Evolutionary conservation across 768 basidiomycete species (phyloP).

Genomic region (Lentinula sp.): DNA sequence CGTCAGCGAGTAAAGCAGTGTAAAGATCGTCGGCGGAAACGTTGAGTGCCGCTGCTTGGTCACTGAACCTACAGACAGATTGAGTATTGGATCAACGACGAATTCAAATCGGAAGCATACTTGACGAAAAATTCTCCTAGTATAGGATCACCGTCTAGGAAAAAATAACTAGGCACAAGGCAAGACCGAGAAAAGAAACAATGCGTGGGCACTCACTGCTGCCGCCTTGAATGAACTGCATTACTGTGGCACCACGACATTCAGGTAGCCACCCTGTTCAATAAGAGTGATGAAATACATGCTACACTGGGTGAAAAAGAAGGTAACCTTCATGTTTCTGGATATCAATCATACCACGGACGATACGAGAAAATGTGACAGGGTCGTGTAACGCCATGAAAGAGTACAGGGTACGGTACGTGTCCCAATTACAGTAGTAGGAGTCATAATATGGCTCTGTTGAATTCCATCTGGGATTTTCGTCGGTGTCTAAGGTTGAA

Average conservation of each 20-base stretch:
- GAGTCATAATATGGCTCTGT: slow-evolving; percentile 64
- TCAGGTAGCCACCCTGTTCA: slow-evolving; percentile 59
- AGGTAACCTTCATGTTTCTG: slow-evolving; percentile 58
- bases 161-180: too few species aligned
- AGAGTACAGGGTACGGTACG: slow-evolving; percentile 56
- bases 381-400: slow-evolving; percentile 63
- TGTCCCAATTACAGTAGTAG: slow-evolving; percentile 69
- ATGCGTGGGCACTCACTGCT: slow-evolving; percentile 37
- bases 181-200: too few species aligned
- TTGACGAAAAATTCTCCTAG: slow-evolving; percentile 65
- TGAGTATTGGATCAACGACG: background rate
- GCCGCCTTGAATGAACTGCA: slow-evolving; percentile 42
- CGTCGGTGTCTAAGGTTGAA: slow-evolving; percentile 44
- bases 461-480: slow-evolving; percentile 61
- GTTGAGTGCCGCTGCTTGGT: slow-evolving; percentile 39
- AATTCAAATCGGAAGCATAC: slow-evolving; percentile 20
- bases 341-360: slow-evolving; percentile 62
- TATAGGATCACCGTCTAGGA: slow-evolving; percentile 55
- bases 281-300: background rate
- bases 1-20: slow-evolving; percentile 52
- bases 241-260: slow-evolving; percentile 38
- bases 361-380: slow-evolving; percentile 49
- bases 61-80: slow-evolving; percentile 33
- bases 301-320: background rate
- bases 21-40: slow-evolving; percentile 49